A percentile compares a stretch with the other conserved stretches of the same genome.
phyloP scores from a whole-genome alignment of 805 yeast genomes.

The Candida incommunis region DNA sequence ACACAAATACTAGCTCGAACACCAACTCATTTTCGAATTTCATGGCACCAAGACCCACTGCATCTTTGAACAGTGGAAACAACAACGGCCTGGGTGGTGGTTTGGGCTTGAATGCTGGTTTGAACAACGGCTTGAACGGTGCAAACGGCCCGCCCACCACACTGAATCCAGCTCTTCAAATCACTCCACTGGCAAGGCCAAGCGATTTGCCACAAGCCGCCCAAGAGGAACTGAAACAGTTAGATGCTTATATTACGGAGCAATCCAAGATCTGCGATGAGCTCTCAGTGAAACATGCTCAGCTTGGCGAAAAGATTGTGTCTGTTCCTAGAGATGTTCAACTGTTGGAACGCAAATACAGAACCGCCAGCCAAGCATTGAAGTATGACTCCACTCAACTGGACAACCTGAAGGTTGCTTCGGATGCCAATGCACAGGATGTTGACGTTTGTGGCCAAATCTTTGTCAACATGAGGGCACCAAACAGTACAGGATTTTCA shows the following conservation, averaged over 20 bases:
- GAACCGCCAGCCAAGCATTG: constrained; percentile 39
- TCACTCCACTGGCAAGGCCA: constrained; percentile 44
- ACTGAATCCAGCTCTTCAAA: constrained; percentile 17
- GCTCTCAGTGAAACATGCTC: constrained; percentile 30
- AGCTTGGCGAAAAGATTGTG: constrained; percentile 24
- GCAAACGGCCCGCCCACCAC: constrained; percentile 7
- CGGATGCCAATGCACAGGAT: constrained; percentile 16
- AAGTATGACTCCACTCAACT: constrained; percentile 28
- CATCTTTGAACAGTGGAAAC: constrained; percentile 4
- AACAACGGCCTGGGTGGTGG: background rate
- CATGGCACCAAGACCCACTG: background rate
- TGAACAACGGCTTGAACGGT: constrained; percentile 12
- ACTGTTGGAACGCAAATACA: constrained; percentile 33
- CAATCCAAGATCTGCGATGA: constrained; percentile 41
- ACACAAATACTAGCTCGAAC: background rate
- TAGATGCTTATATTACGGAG: constrained; percentile 38
- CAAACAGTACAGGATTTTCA: constrained; percentile 19
- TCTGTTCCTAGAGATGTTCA: constrained; percentile 43
- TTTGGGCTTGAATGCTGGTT: background rate
- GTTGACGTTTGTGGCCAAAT: constrained; percentile 17
- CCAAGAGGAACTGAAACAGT: constrained; percentile 39
- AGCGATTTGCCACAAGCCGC: constrained; percentile 41
- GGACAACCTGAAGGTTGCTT: constrained; percentile 14
- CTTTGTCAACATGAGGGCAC: constrained; percentile 17
- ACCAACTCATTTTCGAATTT: background rate